Percentiles rank a stretch among this genome's conserved stretches.
These are phyloP conservation scores for Ustilago vetiveriae DNA, from an alignment of 1,284 basidiomycete genomes.

Conservation along the genomic window DNA sequence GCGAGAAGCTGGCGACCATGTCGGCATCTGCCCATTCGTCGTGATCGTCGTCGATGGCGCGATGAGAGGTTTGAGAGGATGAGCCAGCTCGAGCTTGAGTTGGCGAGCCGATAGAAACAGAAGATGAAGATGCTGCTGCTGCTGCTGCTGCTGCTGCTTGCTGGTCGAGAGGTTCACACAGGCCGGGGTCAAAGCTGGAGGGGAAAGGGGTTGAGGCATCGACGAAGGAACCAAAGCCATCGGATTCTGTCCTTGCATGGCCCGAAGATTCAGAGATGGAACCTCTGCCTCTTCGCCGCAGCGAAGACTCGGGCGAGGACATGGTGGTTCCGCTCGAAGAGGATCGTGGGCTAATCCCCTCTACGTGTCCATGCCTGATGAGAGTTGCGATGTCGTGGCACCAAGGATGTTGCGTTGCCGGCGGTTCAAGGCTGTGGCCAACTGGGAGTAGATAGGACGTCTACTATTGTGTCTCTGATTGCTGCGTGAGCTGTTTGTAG, in stretches of 20 bases:
- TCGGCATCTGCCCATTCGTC: conserved; percentile 52
- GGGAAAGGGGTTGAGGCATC: conserved; percentile 33
- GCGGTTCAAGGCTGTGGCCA: no score
- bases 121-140: no score
- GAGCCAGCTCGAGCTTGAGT: conserved; percentile 10
- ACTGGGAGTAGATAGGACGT: no score
- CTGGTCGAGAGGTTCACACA: conserved; percentile 19
- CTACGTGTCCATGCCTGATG: conserved; percentile 9
- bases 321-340: conserved; percentile 1
- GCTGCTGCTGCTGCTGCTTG: no score
- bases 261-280: conserved; percentile 26
- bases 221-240: conserved; percentile 51
- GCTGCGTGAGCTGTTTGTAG: no score
- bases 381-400: no score
- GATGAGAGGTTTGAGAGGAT: neutral
- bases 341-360: neutral
- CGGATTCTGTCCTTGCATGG: conserved; percentile 30
- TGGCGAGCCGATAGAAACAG: conserved; percentile 12
- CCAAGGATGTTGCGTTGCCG: no score
- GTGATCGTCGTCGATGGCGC: conserved; percentile 10
- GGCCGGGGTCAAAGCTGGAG: conserved; percentile 28
- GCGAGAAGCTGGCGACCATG: conserved; percentile 51
- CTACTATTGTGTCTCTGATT: no score
- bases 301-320: conserved; percentile 39
- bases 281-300: conserved; percentile 37